Conservation (phyloP, 2,329 filamentous ascomycete genomes). For the Xylariales sp. region DNA sequence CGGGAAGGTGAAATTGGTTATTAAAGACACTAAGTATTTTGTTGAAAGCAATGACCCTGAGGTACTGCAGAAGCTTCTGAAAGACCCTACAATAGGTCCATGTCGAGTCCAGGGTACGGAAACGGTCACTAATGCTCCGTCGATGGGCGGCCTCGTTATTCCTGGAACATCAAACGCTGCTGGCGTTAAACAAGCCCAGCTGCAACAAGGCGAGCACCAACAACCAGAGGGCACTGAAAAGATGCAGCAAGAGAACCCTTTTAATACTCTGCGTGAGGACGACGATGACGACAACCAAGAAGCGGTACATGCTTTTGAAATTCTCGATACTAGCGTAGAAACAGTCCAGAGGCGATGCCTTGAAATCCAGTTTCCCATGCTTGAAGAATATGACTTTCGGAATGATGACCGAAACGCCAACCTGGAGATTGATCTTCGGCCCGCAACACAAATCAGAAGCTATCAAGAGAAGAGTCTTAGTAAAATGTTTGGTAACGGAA, state of each 20-base stretch:
- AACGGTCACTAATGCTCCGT: slow-evolving; percentile 85
- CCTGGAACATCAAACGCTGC: slow-evolving; percentile 94
- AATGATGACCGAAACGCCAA: slow-evolving; percentile 91
- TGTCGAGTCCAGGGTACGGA: slow-evolving; percentile 78
- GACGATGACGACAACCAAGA: slow-evolving; percentile 89
- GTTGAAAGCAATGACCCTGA: slow-evolving; percentile 91
- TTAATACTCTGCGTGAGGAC: slow-evolving; percentile 78
- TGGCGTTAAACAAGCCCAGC: slow-evolving; percentile 79
- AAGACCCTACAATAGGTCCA: slow-evolving; percentile 83
- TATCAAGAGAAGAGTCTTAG: slow-evolving; percentile 98
- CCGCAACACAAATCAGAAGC: slow-evolving; percentile 86
- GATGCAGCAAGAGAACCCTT: slow-evolving; percentile 73
- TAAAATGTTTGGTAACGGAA: slow-evolving; percentile 99
- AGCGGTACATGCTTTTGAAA: slow-evolving; percentile 93
- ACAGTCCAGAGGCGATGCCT: slow-evolving; percentile 90
- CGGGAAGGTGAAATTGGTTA: slow-evolving; percentile 93
- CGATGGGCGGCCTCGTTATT: slow-evolving; percentile 88
- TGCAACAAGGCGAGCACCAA: slow-evolving; percentile 52
- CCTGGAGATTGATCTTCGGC: slow-evolving; percentile 91
- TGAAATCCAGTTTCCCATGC: slow-evolving; percentile 84
- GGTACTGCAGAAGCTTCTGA: slow-evolving; percentile 86
- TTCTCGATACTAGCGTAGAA: slow-evolving; percentile 84
- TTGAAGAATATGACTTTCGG: slow-evolving; percentile 97
- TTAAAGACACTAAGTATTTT: slow-evolving; percentile 95
- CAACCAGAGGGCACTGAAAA: slow-evolving; percentile 61